These are phyloP conservation scores for Rheum nobile DNA, from an alignment of 148 eudicot species.

Conservation along the genomic window DNA sequence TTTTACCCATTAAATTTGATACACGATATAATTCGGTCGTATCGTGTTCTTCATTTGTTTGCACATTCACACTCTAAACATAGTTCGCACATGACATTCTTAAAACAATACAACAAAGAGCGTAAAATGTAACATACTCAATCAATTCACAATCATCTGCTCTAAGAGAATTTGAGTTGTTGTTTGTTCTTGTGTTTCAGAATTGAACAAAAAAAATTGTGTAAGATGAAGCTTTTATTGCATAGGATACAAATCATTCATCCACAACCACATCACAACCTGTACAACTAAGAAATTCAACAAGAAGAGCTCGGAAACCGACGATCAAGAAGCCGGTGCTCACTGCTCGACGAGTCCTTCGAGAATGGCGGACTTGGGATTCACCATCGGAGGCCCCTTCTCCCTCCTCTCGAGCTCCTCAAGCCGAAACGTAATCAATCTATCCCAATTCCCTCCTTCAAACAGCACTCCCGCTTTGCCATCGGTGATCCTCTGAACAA, in stretches of 20 bases:
- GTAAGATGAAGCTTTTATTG: neutral
- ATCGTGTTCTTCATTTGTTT: too few species aligned
- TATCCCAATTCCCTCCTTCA: slow-evolving; percentile 93
- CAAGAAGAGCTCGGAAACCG: neutral
- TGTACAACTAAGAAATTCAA: neutral
- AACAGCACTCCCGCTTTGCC: slow-evolving; percentile 82
- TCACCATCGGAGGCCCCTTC: slow-evolving; percentile 77
- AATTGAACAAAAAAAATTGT: too few species aligned
- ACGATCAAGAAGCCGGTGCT: neutral
- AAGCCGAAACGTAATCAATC: slow-evolving; percentile 63
- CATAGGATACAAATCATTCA: neutral
- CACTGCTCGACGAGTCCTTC: slow-evolving; percentile 13
- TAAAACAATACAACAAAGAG: too few species aligned
- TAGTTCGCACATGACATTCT: too few species aligned
- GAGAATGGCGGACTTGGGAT: slow-evolving; percentile 43
- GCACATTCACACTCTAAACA: too few species aligned
- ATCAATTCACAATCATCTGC: too few species aligned
- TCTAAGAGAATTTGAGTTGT: neutral
- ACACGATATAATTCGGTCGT: too few species aligned
- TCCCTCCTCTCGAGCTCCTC: slow-evolving; percentile 76
- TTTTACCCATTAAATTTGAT: too few species aligned
- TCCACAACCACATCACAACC: too few species aligned
- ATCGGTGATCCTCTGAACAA: slow-evolving; percentile 86
- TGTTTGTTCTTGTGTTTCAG: too few species aligned
- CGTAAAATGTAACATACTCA: too few species aligned